Base-by-base conservation (phyloP, 495 filamentous ascomycete genomes). In the Halenospora varia region DNA sequence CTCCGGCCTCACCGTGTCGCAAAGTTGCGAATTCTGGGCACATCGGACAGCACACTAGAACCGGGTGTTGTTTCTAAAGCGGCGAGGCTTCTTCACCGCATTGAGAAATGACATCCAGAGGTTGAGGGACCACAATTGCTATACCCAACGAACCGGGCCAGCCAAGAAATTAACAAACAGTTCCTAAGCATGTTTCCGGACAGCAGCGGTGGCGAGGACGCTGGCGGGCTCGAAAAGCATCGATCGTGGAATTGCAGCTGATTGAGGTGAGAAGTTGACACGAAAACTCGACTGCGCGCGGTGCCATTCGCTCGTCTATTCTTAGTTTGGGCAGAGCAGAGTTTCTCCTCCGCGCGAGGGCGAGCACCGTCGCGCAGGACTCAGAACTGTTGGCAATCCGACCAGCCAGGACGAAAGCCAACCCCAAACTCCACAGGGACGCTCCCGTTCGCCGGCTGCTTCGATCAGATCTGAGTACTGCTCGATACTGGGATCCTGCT, bases 81-180 rank as follows among this genome's bases (percentile, higher is more conserved):
- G 51, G 59, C 59, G 35, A 3, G 48, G 42, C 41, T 11, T 40
- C 57, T 42, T 48, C 57, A 49, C 57, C 53, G 40, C 20, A 61
- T 61, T 24, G 13, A 46, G 53, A 53, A 26, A 29, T n/a, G 4
- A 20, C 18, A 4, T n/a, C 13, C 42, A 9, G 42, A 4, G n/a
- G 42, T 9, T 6, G 4, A 45, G 13, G 42, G 18, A 17, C n/a
- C 11, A 20, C 35, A n/a, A 9, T 45, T 45, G 25, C 20, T 47
- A 29, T 29, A 40, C 24, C 56, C 45, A 46, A 18, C 20, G 20
- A 18, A 53, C 50, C 2, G n/a, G 39, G n/a, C 48, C 3, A 22
- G 57, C 8, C 10, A 20, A 13, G 52, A 26, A 48, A 50, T 25
- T 56, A 40, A 58, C 41, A 20, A 24, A 26, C 29, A 35, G 29